phyloP scores from a whole-genome alignment of 306 rosid genomes.

The Vicia faba region DNA sequence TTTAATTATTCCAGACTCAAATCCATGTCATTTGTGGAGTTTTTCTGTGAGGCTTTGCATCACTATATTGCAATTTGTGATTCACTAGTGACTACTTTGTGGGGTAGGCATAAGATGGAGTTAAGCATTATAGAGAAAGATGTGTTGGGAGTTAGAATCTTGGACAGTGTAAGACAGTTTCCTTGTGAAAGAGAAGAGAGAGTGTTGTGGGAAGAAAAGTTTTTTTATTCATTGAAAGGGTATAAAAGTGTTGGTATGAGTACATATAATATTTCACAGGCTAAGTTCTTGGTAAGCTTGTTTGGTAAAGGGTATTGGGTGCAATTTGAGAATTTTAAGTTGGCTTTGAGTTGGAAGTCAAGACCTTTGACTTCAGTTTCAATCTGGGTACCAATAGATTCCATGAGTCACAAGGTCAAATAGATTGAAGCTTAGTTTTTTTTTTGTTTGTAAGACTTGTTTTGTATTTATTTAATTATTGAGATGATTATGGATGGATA shows the following conservation, averaged over 20 bases:
- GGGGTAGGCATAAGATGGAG: slow-evolving; percentile 40
- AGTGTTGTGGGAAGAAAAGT: slow-evolving; percentile 45
- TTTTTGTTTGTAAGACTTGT: not conserved
- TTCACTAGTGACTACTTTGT: slow-evolving; percentile 49
- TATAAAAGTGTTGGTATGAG: slow-evolving; percentile 53
- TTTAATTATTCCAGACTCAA: slow-evolving; percentile 51
- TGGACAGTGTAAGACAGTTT: slow-evolving; percentile 60
- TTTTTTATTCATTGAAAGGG: slow-evolving; percentile 48
- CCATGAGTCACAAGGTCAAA: slow-evolving; percentile 28
- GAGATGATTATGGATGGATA: slow-evolving; percentile 22
- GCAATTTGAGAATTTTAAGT: slow-evolving; percentile 46
- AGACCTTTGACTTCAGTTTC: slow-evolving; percentile 64
- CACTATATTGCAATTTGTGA: slow-evolving; percentile 61
- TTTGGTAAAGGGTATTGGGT: slow-evolving; percentile 68
- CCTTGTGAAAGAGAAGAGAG: slow-evolving; percentile 51
- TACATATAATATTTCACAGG: slow-evolving; percentile 58
- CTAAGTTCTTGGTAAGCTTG: slow-evolving; percentile 61
- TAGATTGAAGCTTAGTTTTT: slow-evolving; percentile 14
- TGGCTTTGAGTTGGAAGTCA: slow-evolving; percentile 67
- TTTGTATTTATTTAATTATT: slow-evolving; percentile 1
- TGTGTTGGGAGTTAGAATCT: slow-evolving; percentile 52
- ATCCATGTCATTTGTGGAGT: slow-evolving; percentile 67
- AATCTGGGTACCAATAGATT: slow-evolving; percentile 55
- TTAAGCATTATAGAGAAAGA: slow-evolving; percentile 54
- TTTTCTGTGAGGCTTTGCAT: slow-evolving; percentile 72